Evolutionary conservation across 148 eudicot genomes (phyloP), one percentile per base, ranked within the genome.

Genomic region (Nyssa sinensis): DNA sequence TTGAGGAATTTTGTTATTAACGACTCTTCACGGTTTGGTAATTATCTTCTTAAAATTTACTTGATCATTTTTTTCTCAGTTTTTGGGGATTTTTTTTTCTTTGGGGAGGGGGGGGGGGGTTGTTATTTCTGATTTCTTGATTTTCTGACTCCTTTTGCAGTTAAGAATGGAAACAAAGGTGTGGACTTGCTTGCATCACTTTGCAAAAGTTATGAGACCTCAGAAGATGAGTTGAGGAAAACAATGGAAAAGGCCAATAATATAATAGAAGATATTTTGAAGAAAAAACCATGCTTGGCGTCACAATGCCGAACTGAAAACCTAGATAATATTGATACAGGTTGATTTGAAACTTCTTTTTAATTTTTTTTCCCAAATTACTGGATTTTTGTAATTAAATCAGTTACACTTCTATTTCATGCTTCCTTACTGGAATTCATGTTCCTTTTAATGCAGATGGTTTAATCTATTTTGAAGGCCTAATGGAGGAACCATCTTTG

Each of bases 131-230:
- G 25, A 17, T 55, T 19, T 55, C 59, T 44, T 44, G 16, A 11
- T 76, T 47, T 65, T 31, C 51, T 64, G 28, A 28, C 53, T 65
- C 31, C 11, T 75, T n/a, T 71, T 80, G 35, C 93, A 96, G 98
- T 78, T 61, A 91, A 73, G 81, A 96, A 83, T 76, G 88, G 82
- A 4, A 79, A 78, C 74, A 88, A 78, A 78, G 93, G 90, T 60
- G 86, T 88, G 64, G 90, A 93, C 85, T 79, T 96, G 77, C 72
- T 96, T 80, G 97, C 86, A 70, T 86, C 97, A 77, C 98, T 96
- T 78, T 87, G 97, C 82, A 76, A 77, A 72, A 89, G 73, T 63
- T 88, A 91, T 69, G 87, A 91, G 55, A 91, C 99, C 33, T 86
- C 95, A 32, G 97, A 91, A 84, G 98, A 96, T 69, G 99, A 89